Evolutionary conservation across 805 yeast species (phyloP), one percentile per base, ranked within the genome.

Genomic region (Novakomyces olei): DNA sequence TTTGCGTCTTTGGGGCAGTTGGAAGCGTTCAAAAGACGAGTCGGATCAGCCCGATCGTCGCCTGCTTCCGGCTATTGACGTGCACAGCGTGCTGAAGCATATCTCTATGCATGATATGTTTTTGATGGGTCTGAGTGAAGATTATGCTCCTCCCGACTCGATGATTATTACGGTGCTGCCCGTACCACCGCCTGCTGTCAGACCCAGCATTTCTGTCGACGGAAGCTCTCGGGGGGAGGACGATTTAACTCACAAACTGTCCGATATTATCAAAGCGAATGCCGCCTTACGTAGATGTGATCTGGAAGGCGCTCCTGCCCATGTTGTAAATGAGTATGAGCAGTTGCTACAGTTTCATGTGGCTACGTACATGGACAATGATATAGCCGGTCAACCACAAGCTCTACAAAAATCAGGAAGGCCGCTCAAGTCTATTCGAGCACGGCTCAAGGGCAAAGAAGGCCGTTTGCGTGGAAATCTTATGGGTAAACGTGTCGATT

Each of bases 401-500:
- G 98, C 99, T 22, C 65, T 88, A 40, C 99, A 88, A 51, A 88
- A 88, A 56, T 79, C 95, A 36, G 99, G 99, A 37, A 76, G 99
- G 57, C 98, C 99, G 2, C 91, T 88, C 43, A 88, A 88, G 54
- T 80, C 95, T 29, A 88, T 88, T 46, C 73, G 99, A 60, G 96
- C 99, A n/a, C 83, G 99, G 62, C 65, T 88, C 46, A 88, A 88
- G 74, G 98, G 99, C 61, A 88, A 88, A 48, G 99, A 88, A 61
- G 98, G 99, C 39, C 83, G 98, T 62, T 70, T 88, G 41, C 74
- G 98, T 67, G 96, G 96, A 50, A 88, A 88, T 50, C 61, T 88
- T 48, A 88, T 88, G 98, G 99, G 99, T 56, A 88, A 88, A 64
- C 81, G 99, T 63, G 99, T 88, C 38, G 91, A 88, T 54, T 85